Evolutionary conservation across 1,139 yeast genomes (phyloP).

Genomic region (Hyphopichia pseudoburtonii): DNA sequence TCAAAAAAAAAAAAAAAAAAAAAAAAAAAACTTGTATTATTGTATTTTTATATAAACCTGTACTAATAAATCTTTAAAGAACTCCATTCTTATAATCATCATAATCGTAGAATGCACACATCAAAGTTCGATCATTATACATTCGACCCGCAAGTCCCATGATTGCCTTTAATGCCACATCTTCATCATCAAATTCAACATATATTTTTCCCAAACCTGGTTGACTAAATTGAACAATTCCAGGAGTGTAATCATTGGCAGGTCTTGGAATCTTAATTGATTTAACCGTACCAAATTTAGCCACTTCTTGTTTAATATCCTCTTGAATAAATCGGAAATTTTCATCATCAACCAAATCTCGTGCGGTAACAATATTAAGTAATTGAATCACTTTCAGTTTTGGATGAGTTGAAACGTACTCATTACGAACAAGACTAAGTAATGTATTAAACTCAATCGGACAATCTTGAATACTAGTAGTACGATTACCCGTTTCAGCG

Average conservation of each 20-base stretch:
- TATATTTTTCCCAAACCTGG: constrained; percentile 74
- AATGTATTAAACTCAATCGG: constrained; percentile 33
- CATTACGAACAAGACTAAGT: constrained; percentile 33
- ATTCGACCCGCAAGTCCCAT: constrained; percentile 64
- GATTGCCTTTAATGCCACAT: constrained; percentile 58
- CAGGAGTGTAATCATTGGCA: constrained; percentile 46
- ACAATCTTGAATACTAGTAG: constrained; percentile 38
- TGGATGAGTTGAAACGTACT: constrained; percentile 34
- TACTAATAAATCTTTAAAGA: no score
- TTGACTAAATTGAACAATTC: constrained; percentile 41
- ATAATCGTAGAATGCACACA: constrained; percentile 65
- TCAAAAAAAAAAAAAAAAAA: no score
- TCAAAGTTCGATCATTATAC: constrained; percentile 68
- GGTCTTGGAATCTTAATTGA: constrained; percentile 70
- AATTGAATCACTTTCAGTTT: constrained; percentile 62
- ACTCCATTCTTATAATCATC: constrained; percentile 47
- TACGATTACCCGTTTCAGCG: not conserved
- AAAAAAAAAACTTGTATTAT: no score
- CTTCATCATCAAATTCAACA: constrained; percentile 58
- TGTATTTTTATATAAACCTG: no score
- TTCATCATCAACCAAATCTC: constrained; percentile 56
- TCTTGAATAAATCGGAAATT: constrained; percentile 50
- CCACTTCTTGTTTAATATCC: constrained; percentile 55
- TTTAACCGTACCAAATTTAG: constrained; percentile 52
- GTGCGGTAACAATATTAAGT: constrained; percentile 63